Percentiles rank a stretch among this genome's conserved stretches.
Evolutionary conservation across 1,284 basidiomycete species (phyloP).

Genomic region (Marasmius sp.): DNA sequence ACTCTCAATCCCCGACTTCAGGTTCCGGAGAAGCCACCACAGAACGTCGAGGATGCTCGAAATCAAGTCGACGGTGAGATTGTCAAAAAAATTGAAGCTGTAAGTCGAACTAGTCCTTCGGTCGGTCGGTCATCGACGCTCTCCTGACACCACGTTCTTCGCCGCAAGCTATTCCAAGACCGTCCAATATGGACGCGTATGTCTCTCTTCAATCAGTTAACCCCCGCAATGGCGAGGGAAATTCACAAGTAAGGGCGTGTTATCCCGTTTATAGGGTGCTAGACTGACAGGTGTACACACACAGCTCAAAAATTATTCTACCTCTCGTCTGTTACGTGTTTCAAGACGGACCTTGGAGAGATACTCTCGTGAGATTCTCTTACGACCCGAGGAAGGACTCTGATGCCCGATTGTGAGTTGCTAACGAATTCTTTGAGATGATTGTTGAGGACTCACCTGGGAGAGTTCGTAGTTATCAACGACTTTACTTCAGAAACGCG

Average conservation of each 20-base stretch:
- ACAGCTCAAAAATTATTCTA: constrained; percentile 71
- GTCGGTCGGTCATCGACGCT: not conserved
- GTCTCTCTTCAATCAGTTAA: constrained; percentile 83
- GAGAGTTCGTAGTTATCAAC: constrained; percentile 62
- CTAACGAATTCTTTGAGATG: constrained; percentile 1
- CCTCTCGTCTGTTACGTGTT: constrained; percentile 84
- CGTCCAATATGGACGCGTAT: constrained; percentile 89
- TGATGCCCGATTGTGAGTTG: constrained; percentile 68
- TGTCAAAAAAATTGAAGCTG: constrained; percentile 58
- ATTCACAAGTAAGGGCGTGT: constrained; percentile 61
- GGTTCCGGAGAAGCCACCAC: constrained; percentile 69
- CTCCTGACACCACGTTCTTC: constrained; percentile 4
- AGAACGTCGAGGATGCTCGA: constrained; percentile 54
- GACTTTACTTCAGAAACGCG: constrained; percentile 80
- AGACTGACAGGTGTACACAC: not conserved
- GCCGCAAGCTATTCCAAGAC: constrained; percentile 58
- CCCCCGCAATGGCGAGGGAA: constrained; percentile 63
- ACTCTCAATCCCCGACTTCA: constrained; percentile 22
- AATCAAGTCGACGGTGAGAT: constrained; percentile 59
- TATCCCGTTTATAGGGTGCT: not conserved
- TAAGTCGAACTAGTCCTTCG: constrained; percentile 27
- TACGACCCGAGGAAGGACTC: constrained; percentile 85
- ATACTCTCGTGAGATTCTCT: constrained; percentile 82
- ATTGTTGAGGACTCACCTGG: constrained; percentile 2
- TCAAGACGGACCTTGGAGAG: constrained; percentile 91